Evolutionary conservation across 2,329 filamentous ascomycete genomes (phyloP), one percentile per base, ranked within the genome.

Genomic region (Botryosphaeria dothidea): DNA sequence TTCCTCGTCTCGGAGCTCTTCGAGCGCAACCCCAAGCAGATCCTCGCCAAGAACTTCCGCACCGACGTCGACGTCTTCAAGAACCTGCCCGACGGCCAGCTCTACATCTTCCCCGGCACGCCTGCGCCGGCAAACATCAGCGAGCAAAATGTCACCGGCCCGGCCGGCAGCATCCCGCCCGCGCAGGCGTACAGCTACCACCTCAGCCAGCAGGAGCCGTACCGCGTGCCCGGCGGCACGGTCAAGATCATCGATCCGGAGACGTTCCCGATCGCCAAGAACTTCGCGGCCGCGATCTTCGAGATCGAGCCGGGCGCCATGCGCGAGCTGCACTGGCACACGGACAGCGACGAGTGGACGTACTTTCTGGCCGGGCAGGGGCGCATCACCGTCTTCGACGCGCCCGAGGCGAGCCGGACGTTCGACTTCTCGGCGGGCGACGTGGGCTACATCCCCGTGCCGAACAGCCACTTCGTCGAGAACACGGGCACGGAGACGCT

Each of bases 281-380:
- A 79, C 64, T 86, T 88, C 72, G 84, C 85, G 3, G 82, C 82
- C 0, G 85, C 85, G 0, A 77, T 88, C 1, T 83, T 88, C 9
- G 85, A 82, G 2, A 77, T 88, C 34, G 78, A 86, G 69, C 86
- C 86, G 0, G 86, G 86, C n/a, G 86, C 86, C 1, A 85, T 89
- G 84, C 82, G 87, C 23, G 86, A 89, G 71, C 77, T 89, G 48
- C 86, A 89, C 76, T 89, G 86, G 86, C 86, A 89, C 75, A 83
- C 84, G 1, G 81, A 79, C 0, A 82, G 80, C 8, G 86, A 88
- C 71, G 86, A 88, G 73, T 88, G 86, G 86, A 81, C 81, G 58
- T 88, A 84, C 74, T 87, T 88, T 77, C 74, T 88, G 7, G 73
- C 81, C 62, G 86, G 86, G 0, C 80, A 81, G 11, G 86, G 81